These are phyloP conservation scores for Steccherinum ochraceum DNA, from an alignment of 768 basidiomycete species.

Conservation along the genomic window DNA sequence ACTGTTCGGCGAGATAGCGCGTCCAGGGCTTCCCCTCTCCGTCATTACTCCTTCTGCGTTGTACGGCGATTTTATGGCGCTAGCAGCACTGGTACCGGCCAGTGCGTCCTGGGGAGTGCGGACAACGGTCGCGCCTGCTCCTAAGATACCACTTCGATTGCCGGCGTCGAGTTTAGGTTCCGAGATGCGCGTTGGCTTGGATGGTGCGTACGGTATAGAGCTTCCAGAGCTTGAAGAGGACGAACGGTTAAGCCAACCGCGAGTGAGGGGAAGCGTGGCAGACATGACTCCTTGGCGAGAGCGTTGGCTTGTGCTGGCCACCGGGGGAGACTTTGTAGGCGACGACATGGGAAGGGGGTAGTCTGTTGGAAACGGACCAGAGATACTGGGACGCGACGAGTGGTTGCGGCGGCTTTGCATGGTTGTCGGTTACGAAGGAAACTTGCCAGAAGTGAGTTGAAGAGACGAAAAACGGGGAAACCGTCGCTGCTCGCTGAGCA, in stretches of 20 bases:
- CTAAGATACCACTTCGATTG: conserved; percentile 45
- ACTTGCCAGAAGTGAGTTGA: conserved; percentile 1
- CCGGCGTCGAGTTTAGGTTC: conserved; percentile 34
- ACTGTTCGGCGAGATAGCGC: conserved; percentile 5
- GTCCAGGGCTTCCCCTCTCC: conserved; percentile 8
- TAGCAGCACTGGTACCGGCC: conserved; percentile 20
- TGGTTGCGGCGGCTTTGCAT: conserved; percentile 2
- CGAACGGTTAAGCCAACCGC: conserved; percentile 34
- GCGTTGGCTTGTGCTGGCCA: conserved; percentile 1
- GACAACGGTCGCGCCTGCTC: conserved; percentile 70
- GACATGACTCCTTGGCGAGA: neutral
- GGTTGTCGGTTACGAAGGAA: neutral
- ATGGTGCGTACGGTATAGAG: conserved; percentile 24
- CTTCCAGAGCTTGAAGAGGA: conserved; percentile 25
- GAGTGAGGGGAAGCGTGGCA: neutral
- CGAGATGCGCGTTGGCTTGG: conserved; percentile 36
- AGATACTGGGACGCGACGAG: conserved; percentile 1
- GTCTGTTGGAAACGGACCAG: conserved; percentile 4
- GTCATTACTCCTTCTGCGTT: conserved; percentile 6
- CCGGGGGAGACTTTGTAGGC: conserved; percentile 9
- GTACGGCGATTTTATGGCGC: conserved; percentile 12
- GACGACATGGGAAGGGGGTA: conserved; percentile 3
- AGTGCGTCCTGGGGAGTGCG: conserved; percentile 78
- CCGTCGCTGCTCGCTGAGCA: conserved; percentile 7
- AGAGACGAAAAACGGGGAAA: conserved; percentile 1